Evolutionary conservation across 768 basidiomycete genomes (phyloP), one percentile per base, ranked within the genome.

Genomic region (Macrolepiota dolichaula): DNA sequence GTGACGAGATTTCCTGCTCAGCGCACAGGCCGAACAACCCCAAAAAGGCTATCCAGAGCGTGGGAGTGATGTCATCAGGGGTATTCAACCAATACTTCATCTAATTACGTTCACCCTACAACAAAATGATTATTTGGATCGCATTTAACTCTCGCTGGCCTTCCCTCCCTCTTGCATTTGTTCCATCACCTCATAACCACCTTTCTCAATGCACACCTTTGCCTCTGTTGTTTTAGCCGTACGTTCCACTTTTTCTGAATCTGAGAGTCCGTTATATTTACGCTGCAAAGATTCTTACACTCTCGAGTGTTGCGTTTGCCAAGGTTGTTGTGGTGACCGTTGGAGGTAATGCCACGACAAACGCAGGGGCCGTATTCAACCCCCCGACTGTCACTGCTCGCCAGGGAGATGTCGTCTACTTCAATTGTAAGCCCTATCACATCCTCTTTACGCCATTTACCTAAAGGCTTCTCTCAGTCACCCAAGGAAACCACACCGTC

Each of bases 401-500:
- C 10, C 56, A 74, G 40, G 81, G 81, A 35, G 85, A 86, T 64
- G 71, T 73, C 13, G 79, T 87, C 60, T 32, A 76, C 38, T 86
- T 87, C 77, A 85, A 84, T 65, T 87, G 83, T 84, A 66, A 61
- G 77, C 38, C 40, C 36, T 22, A 50, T 44, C 19, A 54, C 38
- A 37, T 51, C 29, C 32, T 53, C 15, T 22, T n/a, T 25, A 17
- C 27, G 51, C 49, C 9, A 25, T 17, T 56, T 19, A 56, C 49
- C 29, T 36, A 22, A 59, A 50, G 4, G 25, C 49, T 54, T 38
- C 29, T 9, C 35, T n/a, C 63, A 84, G 79, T 86, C 72, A 82
- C 80, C 1, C 65, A 76, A 58, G 81, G 79, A 53, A 82, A 79
- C 68, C 82, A 80, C 71, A 83, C 81, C 32, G 84, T 76, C 40